Base-by-base conservation (phyloP, 257 asterid genomes). In the Orobanche coerulescens region DNA sequence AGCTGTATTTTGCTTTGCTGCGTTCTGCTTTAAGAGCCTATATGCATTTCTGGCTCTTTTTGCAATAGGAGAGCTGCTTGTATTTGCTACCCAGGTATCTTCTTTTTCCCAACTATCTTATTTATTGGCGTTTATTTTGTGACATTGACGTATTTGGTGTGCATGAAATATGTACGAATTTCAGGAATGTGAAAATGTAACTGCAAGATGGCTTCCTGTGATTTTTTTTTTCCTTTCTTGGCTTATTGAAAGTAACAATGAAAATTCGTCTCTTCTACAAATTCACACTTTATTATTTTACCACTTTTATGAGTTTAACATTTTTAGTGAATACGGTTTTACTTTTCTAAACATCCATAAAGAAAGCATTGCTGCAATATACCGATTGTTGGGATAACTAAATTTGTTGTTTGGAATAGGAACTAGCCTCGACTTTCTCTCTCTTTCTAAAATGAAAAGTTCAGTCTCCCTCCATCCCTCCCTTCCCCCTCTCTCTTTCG, bases 81-180 rank as follows among this genome's bases (percentile, higher is more conserved):
- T 83, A 37, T 89, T 89, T 75, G 91, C 95, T 59, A 93, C 97
- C 24, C 98, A 88, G 96, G 98, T 92, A 60, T 33, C 42, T 0
- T 34, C 25, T 52, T 59, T 44, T 46, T 66, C 28, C 50, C 48
- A 36, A 8, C 47, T 47, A 28, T 72, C 60, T 59, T 67, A 3
- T 68, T 19, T n/a, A n/a, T n/a, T n/a, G 60, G 15, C 16, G 18
- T 49, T 42, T 39, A 18, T 48, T 54, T 50, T 6, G 1, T 52
- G 11, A 25, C 48, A 33, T 39, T 43, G 34, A 10, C 39, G 42
- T 9, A 22, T n/a, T 26, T 33, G 18, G 40, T 42, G 51, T 4
- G 16, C 3, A 11, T 15, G 13, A 14, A 13, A 18, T 18, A 8
- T 46, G 13, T 46, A 19, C 26, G 16, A 24, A 42, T 8, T 40